Conservation (phyloP, 176 grass and related monocot genomes). For the Canna indica region DNA sequence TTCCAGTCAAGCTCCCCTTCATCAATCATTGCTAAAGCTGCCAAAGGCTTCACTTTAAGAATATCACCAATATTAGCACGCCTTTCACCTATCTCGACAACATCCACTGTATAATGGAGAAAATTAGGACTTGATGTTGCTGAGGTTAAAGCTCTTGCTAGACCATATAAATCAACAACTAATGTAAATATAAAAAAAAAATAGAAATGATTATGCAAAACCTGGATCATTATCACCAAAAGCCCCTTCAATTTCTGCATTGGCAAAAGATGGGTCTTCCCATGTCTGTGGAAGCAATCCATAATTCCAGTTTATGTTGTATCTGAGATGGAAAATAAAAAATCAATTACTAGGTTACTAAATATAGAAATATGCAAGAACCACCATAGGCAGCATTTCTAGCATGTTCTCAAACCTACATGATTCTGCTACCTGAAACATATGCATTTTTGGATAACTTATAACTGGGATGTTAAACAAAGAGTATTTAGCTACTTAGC, state of each 20-base stretch:
- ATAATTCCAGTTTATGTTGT: slow-evolving; percentile 97
- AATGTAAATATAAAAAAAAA: slow-evolving; percentile 11
- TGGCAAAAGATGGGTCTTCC: slow-evolving; percentile 83
- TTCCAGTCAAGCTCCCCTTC: slow-evolving; percentile 99
- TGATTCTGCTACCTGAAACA: too few relatives aligned
- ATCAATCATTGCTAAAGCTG: slow-evolving; percentile 97
- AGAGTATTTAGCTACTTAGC: too few relatives aligned
- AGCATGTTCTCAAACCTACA: too few relatives aligned
- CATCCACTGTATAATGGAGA: slow-evolving; percentile 57
- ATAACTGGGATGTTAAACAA: too few relatives aligned
- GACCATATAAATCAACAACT: slow-evolving; percentile 7
- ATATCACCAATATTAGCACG: slow-evolving; percentile 75
- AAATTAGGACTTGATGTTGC: not conserved
- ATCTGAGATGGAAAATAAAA: slow-evolving; percentile 21
- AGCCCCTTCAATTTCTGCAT: slow-evolving; percentile 83
- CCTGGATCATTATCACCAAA: slow-evolving; percentile 97
- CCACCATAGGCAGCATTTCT: not conserved
- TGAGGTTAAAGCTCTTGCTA: not conserved
- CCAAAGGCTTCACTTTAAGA: slow-evolving; percentile 94
- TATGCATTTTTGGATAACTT: too few relatives aligned
- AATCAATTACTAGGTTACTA: too few relatives aligned
- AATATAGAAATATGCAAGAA: not conserved
- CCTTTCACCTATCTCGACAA: slow-evolving; percentile 94
- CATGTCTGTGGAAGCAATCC: slow-evolving; percentile 91
- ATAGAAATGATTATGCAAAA: slow-evolving; percentile 21